Base-by-base conservation (phyloP, 208 protist genomes). In the Phytomonas francai region DNA sequence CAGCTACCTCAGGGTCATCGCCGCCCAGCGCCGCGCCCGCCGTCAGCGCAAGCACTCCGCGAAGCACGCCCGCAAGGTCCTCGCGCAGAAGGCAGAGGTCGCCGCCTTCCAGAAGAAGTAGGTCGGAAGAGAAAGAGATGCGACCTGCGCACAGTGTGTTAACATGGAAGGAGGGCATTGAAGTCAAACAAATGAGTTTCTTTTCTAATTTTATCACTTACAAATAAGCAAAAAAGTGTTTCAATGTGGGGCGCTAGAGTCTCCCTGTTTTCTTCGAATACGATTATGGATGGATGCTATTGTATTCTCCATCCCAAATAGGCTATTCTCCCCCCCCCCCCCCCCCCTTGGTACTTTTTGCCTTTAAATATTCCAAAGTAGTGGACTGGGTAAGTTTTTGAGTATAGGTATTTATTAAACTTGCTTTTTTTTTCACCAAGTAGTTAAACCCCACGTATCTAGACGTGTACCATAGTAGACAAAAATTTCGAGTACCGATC, bases 21-120 rank as follows among this genome's bases (percentile, higher is more conserved):
- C 78, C 60, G 72, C 78, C 22, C 64, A 83, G 69, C 83, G 85
- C 76, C 83, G 80, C 61, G 77, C 88, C 33, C 75, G 77, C 72
- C 85, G 88, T 71, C 85, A 94, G 85, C 88, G 85, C 74, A 80
- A 78, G 63, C 70, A 84, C 64, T 72, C 85, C 56, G 76, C 73
- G 63, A 78, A 77, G 69, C 86, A 92, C 81, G 67, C 70, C 60
- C 73, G 64, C 59, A 91, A 91, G 77, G 81, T 92, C 39, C 68
- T 70, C 42, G 45, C 61, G 65, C 89, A 92, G 80, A 78, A 87
- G 73, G 42, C 71, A 30, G 85, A 91, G 74, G 71, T 93, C 31
- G 67, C 74, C 57, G 70, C 67, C 76, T 93, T 78, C 77, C 79
- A 82, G 74, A 88, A 82, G 73, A 78, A 79, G 73, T 78, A 73